Evolutionary conservation across 2,329 filamentous ascomycete genomes (phyloP).

Genomic region (Ophiostoma sp.): DNA sequence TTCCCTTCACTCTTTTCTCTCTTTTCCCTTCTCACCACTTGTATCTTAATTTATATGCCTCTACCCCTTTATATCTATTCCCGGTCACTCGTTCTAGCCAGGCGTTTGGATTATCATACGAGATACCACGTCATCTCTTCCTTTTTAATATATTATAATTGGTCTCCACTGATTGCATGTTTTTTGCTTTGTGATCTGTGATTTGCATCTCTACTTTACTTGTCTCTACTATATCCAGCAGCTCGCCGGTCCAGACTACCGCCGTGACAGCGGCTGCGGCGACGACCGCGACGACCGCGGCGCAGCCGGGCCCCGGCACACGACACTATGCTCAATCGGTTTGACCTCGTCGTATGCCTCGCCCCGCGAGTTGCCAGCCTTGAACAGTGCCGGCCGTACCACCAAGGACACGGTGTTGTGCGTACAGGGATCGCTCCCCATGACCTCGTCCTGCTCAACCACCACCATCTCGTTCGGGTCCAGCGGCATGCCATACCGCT

Average conservation of each 20-base stretch:
- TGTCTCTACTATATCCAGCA: neutral
- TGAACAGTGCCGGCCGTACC: constrained; percentile 22
- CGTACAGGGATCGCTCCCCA: neutral
- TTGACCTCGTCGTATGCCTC: constrained; percentile 21
- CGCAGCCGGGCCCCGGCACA: neutral
- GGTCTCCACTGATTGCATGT: neutral
- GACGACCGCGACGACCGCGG: neutral
- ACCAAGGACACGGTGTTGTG: neutral
- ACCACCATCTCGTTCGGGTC: neutral
- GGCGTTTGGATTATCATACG: constrained; percentile 12
- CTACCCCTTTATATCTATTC: neutral
- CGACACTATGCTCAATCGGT: neutral
- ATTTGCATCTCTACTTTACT: too few relatives aligned
- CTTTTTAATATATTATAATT: neutral
- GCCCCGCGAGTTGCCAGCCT: constrained; percentile 22
- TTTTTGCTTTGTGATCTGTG: too few relatives aligned
- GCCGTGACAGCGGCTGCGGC: neutral
- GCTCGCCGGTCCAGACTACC: neutral
- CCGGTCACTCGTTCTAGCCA: constrained; percentile 11
- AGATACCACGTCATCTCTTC: neutral
- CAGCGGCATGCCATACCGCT: constrained; percentile 23
- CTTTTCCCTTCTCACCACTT: neutral
- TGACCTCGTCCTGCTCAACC: neutral
- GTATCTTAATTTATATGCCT: neutral
- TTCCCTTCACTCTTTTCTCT: constrained; percentile 16